Evolutionary conservation across 2,329 filamentous ascomycete genomes (phyloP), one percentile per base, ranked within the genome.

Genomic region (Coniochaeta hoffmannii): DNA sequence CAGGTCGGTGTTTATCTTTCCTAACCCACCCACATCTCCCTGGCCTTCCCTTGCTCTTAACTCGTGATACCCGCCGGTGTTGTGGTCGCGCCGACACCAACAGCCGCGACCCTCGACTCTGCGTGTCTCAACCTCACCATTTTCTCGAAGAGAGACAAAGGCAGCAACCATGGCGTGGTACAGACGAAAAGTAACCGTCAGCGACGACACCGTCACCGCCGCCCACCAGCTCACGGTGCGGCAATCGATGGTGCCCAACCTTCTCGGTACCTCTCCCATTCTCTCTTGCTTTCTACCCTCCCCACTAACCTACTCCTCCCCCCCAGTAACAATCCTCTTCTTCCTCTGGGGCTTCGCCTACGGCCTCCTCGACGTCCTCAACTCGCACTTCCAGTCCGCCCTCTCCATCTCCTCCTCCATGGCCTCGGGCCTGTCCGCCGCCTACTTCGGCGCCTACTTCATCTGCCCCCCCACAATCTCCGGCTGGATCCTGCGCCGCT

Each of bases 401-500:
- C 30, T 60, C 34, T 53, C 57, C 53, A 60, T 60, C 31, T 59
- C 59, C 14, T 57, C 59, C 11, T 57, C 57, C 10, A 59, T 56
- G 53, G 59, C 59, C 34, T 57, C 57, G 12, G 59, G 59, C 15
- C 57, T 60, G 9, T 61, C 62, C 38, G 65, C 62, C 12, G 63
- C 66, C 71, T 59, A 69, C 53, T 69, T 70, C 28, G 77, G 59
- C 14, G 59, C 59, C 9, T 60, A 88, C 64, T 85, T 86, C 24
- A 75, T 89, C 51, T 84, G 84, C 7, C 88, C 87, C 57, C 75
- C 85, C 56, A 79, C 85, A 57, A 72, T 74, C 53, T 80, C 85
- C 10, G 83, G 85, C 52, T 86, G 80, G 80, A 78, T 86, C 60
- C 72, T 87, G 9, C 77, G 83, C 44, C 76, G 74, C 60, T 86